Conservation (phyloP, 345 rosid genomes). For the Brassica napus region Da-Ae NC_063451.1:22102501-22103000, state of each 20-base stretch:
- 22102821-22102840: background rate
- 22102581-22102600: background rate
- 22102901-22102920: conserved; percentile 80
- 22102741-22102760: conserved; percentile 78
- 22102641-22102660: background rate
- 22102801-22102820: conserved; percentile 10
- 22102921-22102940: conserved; percentile 94
- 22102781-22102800: conserved; percentile 78
- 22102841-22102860: background rate
- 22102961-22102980: conserved; percentile 64
- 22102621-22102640: background rate
- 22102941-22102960: conserved; percentile 63
- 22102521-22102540: conserved; percentile 90
- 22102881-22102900: conserved; percentile 89
- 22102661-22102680: conserved; percentile 94
- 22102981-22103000: conserved; percentile 61
- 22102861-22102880: background rate
- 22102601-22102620: background rate
- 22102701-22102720: conserved; percentile 78
- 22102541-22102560: conserved; percentile 95
- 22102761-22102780: conserved; percentile 73
- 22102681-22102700: conserved; percentile 96
- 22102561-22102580: conserved; percentile 75
- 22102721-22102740: conserved; percentile 86
- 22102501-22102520: conserved; percentile 85